Percentiles rank a stretch among this genome's conserved stretches.
Conservation (phyloP, 768 basidiomycete genomes). For the Lactarius vividus region DNA sequence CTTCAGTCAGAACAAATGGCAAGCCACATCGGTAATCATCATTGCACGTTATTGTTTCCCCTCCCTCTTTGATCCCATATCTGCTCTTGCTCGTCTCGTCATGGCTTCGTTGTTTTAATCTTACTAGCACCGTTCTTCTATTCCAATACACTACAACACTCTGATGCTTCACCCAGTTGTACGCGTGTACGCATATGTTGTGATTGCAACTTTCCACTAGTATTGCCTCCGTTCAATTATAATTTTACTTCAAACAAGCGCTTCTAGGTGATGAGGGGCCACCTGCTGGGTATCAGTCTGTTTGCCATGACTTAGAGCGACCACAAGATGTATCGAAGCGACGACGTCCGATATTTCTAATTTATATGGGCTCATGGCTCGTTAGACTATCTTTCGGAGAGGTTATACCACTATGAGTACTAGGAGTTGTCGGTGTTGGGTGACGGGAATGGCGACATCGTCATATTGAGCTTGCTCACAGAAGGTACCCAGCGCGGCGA, state of each 20-base stretch:
- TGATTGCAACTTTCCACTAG: conserved; percentile 13
- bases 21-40: conserved; percentile 54
- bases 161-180: conserved; percentile 13
- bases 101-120: conserved; percentile 6
- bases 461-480: too few species aligned
- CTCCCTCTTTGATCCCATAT: not conserved
- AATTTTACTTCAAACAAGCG: not conserved
- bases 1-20: conserved; percentile 54
- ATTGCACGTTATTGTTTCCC: not conserved
- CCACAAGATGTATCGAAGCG: too few species aligned
- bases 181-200: conserved; percentile 17
- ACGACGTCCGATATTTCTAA: too few species aligned
- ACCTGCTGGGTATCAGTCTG: too few species aligned
- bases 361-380: too few species aligned
- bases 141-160: conserved; percentile 23
- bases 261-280: too few species aligned
- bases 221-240: not conserved
- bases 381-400: too few species aligned
- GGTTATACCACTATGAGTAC: too few species aligned
- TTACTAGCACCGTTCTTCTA: conserved; percentile 7
- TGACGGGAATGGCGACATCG: too few species aligned
- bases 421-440: too few species aligned
- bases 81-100: not conserved
- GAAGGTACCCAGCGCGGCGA: not conserved
- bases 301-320: too few species aligned